Base-by-base conservation (phyloP, 768 basidiomycete genomes). In the Dictyophora rubrovolvata region DNA sequence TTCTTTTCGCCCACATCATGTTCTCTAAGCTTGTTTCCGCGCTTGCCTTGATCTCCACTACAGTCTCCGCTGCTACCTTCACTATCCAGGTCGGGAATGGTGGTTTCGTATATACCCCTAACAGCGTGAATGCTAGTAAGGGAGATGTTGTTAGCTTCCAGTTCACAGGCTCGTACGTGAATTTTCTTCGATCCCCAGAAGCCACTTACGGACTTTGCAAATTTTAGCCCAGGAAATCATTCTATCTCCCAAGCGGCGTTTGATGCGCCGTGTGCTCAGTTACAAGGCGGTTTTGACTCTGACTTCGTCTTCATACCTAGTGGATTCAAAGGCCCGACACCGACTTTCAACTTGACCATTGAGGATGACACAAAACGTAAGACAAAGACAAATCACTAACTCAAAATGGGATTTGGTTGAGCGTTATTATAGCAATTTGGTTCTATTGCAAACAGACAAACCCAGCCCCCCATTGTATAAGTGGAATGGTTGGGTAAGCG, bases 391-490 rank as follows among this genome's bases (percentile, higher is more conserved):
- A 2, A 20, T 8, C 14, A 42, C 37, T 6, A 48, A 0, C 21
- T 5, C 21, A 1, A 23, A 51, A n/a, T 12, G 51, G 7, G 9
- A 58, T 58, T 21, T 16, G 63, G 53, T 51, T 48, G 52, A 59
- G 34, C 54, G 9, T 20, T 22, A 28, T 34, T 6, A 47, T 72
- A 71, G 80, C 80, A 4, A 74, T 82, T 49, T 83, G 79, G 78
- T 81, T 81, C 74, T 82, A 71, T 75, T 83, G 82, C 72, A 78
- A 79, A 61, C 78, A 78, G 65, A 66, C 74, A 12, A 1, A 54
- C 3, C 76, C 75, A 0, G 1, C 47, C 1, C 67, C 71, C 12
- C 81, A 83, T 67, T 82, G 81, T 63, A 50, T 59, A 10, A 57
- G 66, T 8, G 71, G 71, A 56, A 73, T 73, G 71, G 71, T 72